phyloP scores from a whole-genome alignment of 352 stramenopile genomes.

The Hyaloperonospora arabidopsidis region DNA sequence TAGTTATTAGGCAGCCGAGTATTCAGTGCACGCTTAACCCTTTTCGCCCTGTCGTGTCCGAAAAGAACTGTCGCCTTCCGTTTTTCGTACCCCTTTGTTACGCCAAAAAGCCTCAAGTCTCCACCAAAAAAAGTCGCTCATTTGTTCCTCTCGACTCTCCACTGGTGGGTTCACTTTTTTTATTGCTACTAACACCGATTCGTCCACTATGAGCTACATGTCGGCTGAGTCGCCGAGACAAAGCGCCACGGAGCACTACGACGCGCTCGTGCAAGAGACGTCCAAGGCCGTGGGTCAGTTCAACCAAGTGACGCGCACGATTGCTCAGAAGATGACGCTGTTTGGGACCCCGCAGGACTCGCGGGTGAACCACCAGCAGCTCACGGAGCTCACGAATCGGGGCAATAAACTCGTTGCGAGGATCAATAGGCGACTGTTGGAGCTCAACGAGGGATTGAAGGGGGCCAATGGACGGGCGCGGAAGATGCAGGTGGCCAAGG shows the following conservation, averaged over 20 bases:
- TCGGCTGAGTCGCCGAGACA: constrained; percentile 42
- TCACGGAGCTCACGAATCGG: constrained; percentile 49
- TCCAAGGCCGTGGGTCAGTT: constrained; percentile 52
- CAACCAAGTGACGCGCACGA: constrained; percentile 48
- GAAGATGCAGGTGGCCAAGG: constrained; percentile 46
- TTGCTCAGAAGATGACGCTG: constrained; percentile 58
- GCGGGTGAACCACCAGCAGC: constrained; percentile 50
- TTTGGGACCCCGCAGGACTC: constrained; percentile 52
- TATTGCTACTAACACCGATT: too few relatives aligned
- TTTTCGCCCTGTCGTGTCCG: too few relatives aligned
- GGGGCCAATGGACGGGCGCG: constrained; percentile 33
- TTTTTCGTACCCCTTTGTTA: too few relatives aligned
- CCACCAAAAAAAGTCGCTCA: too few relatives aligned
- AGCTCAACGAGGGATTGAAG: constrained; percentile 32
- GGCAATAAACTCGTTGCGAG: constrained; percentile 52
- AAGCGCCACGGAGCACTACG: constrained; percentile 46
- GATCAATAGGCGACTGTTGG: constrained; percentile 48
- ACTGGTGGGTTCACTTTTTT: too few relatives aligned
- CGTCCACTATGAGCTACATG: constrained; percentile 32
- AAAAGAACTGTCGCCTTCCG: too few relatives aligned
- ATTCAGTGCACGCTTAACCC: too few relatives aligned
- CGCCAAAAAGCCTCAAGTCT: too few relatives aligned
- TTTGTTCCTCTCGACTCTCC: too few relatives aligned
- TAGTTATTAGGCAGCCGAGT: too few relatives aligned
- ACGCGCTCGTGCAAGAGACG: constrained; percentile 45